These are phyloP conservation scores for Leucocoprinus birnbaumii DNA, from an alignment of 768 basidiomycete genomes.

Conservation along the genomic window DNA sequence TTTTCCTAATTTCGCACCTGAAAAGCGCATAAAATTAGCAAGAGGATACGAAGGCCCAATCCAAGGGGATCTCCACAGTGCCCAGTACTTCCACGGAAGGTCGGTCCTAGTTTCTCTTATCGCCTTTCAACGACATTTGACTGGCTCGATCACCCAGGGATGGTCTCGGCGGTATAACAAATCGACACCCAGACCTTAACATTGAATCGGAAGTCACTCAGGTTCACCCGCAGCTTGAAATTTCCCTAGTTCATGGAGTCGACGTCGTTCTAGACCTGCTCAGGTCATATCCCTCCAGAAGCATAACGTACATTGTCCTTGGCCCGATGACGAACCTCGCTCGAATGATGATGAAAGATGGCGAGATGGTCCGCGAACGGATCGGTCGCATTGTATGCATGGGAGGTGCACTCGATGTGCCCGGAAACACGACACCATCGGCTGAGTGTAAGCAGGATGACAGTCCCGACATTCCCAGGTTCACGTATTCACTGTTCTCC, in stretches of 20 bases:
- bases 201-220: constrained; percentile 18
- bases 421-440: constrained; percentile 79
- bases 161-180: constrained; percentile 59
- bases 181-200: constrained; percentile 66
- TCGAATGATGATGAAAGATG: constrained; percentile 52
- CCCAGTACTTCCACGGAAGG: constrained; percentile 86
- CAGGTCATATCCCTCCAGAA: constrained; percentile 42
- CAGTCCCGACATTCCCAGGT: constrained; percentile 8
- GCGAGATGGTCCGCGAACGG: constrained; percentile 46
- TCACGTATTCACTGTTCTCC: background rate
- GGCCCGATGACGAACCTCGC: constrained; percentile 85
- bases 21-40: constrained; percentile 57
- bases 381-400: constrained; percentile 82
- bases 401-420: constrained; percentile 92
- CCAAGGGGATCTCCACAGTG: constrained; percentile 67
- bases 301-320: constrained; percentile 68
- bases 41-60: constrained; percentile 66
- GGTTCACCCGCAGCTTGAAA: constrained; percentile 42
- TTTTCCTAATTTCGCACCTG: constrained; percentile 60
- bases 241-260: constrained; percentile 43
- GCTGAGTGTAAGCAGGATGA: constrained; percentile 69
- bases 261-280: constrained; percentile 59
- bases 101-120: constrained; percentile 19
- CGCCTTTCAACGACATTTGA: background rate
- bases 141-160: constrained; percentile 42